These are phyloP conservation scores for Orbilia oligospora DNA, from an alignment of 2,329 filamentous ascomycete genomes.

Conservation along the genomic window DNA sequence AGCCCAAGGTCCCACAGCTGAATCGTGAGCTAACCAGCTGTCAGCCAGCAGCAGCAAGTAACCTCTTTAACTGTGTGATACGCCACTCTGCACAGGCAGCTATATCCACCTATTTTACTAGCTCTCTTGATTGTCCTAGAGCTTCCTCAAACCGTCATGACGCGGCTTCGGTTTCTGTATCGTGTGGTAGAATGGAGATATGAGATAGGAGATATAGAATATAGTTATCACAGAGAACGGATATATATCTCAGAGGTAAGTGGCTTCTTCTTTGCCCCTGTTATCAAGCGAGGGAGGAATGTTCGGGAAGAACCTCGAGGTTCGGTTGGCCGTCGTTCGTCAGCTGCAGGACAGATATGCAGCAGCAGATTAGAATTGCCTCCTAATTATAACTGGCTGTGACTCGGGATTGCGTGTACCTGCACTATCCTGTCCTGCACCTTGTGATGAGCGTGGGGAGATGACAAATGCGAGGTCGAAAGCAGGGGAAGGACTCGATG, in stretches of 20 bases:
- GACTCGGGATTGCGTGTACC: background rate
- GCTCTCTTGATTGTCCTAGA: constrained; percentile 20
- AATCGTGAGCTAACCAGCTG: constrained; percentile 17
- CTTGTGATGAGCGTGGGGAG: constrained; percentile 10
- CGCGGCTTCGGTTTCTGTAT: constrained; percentile 32
- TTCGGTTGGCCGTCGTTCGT: background rate
- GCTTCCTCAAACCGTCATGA: constrained; percentile 44
- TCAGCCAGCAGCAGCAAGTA: constrained; percentile 24
- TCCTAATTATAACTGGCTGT: background rate
- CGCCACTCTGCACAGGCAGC: constrained; percentile 32
- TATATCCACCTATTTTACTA: constrained; percentile 38
- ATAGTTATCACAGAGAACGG: background rate
- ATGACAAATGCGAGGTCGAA: constrained; percentile 56
- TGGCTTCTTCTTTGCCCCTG: constrained; percentile 19
- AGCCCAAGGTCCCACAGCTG: constrained; percentile 5
- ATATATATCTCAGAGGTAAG: background rate
- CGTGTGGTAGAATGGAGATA: background rate
- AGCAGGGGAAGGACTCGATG: constrained; percentile 24
- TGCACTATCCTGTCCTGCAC: background rate
- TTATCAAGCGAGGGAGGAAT: constrained; percentile 36
- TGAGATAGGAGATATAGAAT: background rate
- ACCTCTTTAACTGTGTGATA: constrained; percentile 13
- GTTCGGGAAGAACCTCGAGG: constrained; percentile 47
- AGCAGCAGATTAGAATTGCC: constrained; percentile 17
- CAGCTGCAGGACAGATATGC: constrained; percentile 31